Conservation (phyloP, 495 filamentous ascomycete genomes). For the Monascus purpureus region DNA sequence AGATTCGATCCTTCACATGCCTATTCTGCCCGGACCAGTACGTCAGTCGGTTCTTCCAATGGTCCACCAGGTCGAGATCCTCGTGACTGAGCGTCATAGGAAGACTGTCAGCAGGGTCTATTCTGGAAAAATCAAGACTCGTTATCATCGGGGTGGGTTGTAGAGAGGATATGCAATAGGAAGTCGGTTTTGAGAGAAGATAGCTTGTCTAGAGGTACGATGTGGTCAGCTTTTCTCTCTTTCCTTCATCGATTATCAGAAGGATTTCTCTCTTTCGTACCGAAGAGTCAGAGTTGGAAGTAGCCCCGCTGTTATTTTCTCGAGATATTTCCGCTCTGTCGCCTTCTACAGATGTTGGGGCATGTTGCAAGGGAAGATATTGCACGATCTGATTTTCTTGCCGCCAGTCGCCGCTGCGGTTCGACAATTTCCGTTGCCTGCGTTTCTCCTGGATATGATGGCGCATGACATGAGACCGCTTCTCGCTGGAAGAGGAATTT, state of each 20-base stretch:
- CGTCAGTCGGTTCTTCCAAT: conserved; percentile 22
- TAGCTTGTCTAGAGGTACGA: conserved; percentile 6
- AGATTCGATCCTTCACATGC: conserved; percentile 24
- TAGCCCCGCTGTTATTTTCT: conserved; percentile 1
- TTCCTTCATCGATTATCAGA: not conserved
- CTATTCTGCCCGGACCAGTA: conserved; percentile 34
- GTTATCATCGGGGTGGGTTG: conserved; percentile 13
- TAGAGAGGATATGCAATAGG: conserved; percentile 3
- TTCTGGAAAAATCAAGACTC: conserved; percentile 18
- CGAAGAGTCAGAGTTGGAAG: conserved; percentile 6
- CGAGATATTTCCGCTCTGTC: not conserved
- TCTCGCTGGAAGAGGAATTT: conserved; percentile 30
- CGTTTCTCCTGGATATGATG: conserved; percentile 34
- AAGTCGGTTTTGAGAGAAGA: conserved; percentile 5
- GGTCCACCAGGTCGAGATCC: conserved; percentile 21
- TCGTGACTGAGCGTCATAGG: conserved; percentile 9
- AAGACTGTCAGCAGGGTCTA: conserved; percentile 21
- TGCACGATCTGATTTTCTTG: conserved; percentile 8
- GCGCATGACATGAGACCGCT: conserved; percentile 36
- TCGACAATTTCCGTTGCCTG: conserved; percentile 20
- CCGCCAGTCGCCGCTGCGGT: conserved; percentile 7
- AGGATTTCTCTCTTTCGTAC: conserved; percentile 7
- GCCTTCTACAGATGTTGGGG: conserved; percentile 2
- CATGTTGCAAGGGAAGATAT: conserved; percentile 13
- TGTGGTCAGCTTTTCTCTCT: too few species aligned